Conservation (phyloP, 306 rosid genomes). For the Oemleria cerasiformis region DNA sequence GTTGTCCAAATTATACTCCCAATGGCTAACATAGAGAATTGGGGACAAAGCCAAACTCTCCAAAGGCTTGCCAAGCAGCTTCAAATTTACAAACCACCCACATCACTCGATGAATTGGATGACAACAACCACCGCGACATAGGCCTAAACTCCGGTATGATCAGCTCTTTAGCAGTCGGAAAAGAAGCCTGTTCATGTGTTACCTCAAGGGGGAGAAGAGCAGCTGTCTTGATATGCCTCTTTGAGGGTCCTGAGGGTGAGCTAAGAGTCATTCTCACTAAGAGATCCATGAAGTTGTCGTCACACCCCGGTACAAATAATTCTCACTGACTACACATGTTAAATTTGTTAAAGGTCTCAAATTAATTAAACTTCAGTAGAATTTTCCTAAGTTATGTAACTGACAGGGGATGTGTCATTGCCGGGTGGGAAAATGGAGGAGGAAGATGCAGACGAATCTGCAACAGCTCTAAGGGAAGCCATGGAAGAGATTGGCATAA, state of each 20-base stretch:
- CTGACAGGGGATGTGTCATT: slow-evolving; percentile 40
- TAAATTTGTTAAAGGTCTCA: not conserved
- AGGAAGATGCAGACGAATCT: slow-evolving; percentile 33
- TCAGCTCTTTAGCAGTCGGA: not conserved
- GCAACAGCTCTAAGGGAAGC: slow-evolving; percentile 39
- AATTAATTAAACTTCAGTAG: not conserved
- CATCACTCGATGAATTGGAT: not conserved
- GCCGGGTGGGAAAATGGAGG: slow-evolving; percentile 44
- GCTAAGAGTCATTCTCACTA: slow-evolving; percentile 36
- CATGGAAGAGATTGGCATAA: slow-evolving; percentile 39
- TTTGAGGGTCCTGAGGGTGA: slow-evolving; percentile 37
- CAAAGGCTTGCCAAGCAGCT: slow-evolving; percentile 28
- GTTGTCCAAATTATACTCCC: not conserved
- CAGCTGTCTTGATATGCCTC: slow-evolving; percentile 40
- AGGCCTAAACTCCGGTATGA: not conserved
- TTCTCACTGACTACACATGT: not conserved
- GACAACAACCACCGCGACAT: not conserved
- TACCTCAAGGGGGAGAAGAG: slow-evolving; percentile 27
- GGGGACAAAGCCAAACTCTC: slow-evolving; percentile 27
- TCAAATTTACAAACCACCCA: slow-evolving; percentile 13
- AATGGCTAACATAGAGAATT: slow-evolving; percentile 20
- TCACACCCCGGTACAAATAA: slow-evolving; percentile 30
- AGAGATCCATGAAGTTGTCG: slow-evolving; percentile 33
- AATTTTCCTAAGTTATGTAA: not conserved
- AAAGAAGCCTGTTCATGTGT: not conserved